A percentile compares a stretch with the other conserved stretches of the same genome.
Evolutionary conservation across 805 yeast species (phyloP).

Genomic region (Ogataea paradorogensis): DNA sequence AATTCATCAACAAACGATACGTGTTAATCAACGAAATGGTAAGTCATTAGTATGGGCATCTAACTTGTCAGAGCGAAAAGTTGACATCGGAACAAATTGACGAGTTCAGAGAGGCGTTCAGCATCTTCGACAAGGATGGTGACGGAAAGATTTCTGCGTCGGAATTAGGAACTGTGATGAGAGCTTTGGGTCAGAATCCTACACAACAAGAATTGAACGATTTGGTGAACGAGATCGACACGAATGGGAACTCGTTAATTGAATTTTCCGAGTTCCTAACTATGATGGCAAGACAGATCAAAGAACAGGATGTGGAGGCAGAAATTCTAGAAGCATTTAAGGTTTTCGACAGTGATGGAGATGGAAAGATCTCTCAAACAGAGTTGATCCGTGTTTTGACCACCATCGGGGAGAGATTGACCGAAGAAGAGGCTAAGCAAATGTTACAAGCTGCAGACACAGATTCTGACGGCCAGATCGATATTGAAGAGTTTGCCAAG

Average conservation of each 20-base stretch:
- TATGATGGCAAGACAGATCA: slow-evolving; percentile 89
- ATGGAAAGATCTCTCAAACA: slow-evolving; percentile 94
- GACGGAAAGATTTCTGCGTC: slow-evolving; percentile 95
- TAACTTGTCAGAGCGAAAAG: slow-evolving; percentile 63
- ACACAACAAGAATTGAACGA: slow-evolving; percentile 94
- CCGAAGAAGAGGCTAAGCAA: slow-evolving; percentile 96
- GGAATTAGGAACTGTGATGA: slow-evolving; percentile 97
- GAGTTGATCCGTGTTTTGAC: slow-evolving; percentile 96
- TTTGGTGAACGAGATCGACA: slow-evolving; percentile 95
- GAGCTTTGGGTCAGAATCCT: slow-evolving; percentile 97
- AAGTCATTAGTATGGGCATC: slow-evolving; percentile 2
- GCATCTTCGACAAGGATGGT: slow-evolving; percentile 93
- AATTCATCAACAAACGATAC: slow-evolving; percentile 1
- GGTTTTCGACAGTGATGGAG: slow-evolving; percentile 95
- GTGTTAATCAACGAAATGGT: slow-evolving; percentile 9
- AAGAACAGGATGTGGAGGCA: slow-evolving; percentile 95
- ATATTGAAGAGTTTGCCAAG: slow-evolving; percentile 94
- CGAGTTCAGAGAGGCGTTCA: slow-evolving; percentile 96
- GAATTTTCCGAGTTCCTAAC: slow-evolving; percentile 82
- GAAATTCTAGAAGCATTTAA: slow-evolving; percentile 97
- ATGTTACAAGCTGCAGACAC: slow-evolving; percentile 96
- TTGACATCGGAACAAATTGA: slow-evolving; percentile 94
- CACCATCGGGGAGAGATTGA: slow-evolving; percentile 93
- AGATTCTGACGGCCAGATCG: slow-evolving; percentile 95
- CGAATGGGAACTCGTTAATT: slow-evolving; percentile 87